Conservation (phyloP, 2,329 filamentous ascomycete species). For the Trichoderma lentiforme region DNA sequence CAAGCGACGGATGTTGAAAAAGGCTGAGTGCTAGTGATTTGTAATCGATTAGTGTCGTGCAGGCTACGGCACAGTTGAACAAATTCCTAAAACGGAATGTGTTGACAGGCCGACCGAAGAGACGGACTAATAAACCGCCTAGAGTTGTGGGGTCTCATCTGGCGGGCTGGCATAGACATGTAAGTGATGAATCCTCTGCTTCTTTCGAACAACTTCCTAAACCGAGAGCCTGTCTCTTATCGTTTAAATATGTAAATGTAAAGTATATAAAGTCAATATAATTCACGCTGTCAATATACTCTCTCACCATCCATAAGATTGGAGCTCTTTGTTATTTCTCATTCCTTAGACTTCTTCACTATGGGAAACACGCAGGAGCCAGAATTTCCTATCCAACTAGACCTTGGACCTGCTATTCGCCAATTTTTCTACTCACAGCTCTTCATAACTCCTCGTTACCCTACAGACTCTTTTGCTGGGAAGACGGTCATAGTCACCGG, state of each 20-base stretch:
- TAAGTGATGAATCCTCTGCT: neutral
- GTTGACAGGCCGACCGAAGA: neutral
- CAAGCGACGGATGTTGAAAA: neutral
- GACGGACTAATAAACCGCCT: too few species aligned
- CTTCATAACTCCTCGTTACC: neutral
- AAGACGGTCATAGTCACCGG: neutral
- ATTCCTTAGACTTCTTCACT: accelerated
- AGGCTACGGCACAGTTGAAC: neutral
- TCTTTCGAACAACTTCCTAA: neutral
- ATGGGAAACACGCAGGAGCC: neutral
- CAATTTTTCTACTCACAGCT: neutral
- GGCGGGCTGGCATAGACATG: neutral
- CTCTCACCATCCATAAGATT: neutral
- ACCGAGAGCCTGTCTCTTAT: neutral
- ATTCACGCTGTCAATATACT: neutral
- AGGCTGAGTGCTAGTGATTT: neutral
- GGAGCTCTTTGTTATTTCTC: neutral
- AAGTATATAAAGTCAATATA: neutral
- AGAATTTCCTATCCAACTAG: neutral
- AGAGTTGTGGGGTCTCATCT: neutral
- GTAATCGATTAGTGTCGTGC: neutral
- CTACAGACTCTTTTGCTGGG: neutral
- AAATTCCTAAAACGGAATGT: neutral
- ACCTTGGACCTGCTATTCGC: neutral
- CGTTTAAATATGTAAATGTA: neutral